phyloP scores from a whole-genome alignment of 225 moss, liverwort and hornwort species.

The Ulota crispa region DNA sequence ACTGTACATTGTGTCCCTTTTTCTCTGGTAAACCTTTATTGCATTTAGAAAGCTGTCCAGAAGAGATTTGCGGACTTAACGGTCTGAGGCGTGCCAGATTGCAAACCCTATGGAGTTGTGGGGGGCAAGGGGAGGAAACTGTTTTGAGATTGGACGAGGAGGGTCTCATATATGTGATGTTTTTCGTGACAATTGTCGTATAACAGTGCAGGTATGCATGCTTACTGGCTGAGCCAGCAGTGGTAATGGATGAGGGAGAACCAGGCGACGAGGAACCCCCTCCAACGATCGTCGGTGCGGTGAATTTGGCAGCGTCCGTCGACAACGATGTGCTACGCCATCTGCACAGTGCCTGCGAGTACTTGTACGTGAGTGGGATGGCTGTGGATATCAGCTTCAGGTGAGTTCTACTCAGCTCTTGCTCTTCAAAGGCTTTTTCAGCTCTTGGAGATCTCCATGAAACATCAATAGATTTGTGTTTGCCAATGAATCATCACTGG shows the following conservation, averaged over 20 bases:
- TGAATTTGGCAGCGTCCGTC: slow-evolving; percentile 72
- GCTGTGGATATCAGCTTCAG: slow-evolving; percentile 81
- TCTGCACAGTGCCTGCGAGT: slow-evolving; percentile 75
- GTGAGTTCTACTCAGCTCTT: slow-evolving; percentile 32
- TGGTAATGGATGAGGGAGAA: slow-evolving; percentile 32
- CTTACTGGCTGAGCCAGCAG: slow-evolving; percentile 79
- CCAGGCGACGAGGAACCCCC: slow-evolving; percentile 29
- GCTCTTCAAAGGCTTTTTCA: background rate
- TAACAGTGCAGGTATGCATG: slow-evolving; percentile 86
- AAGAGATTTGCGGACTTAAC: background rate
- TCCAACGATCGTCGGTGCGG: slow-evolving; percentile 63
- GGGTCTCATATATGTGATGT: slow-evolving; percentile 10
- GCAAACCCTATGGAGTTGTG: background rate
- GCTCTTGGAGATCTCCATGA: background rate
- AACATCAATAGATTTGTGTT: too few relatives aligned
- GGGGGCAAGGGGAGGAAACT: background rate
- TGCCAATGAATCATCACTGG: background rate
- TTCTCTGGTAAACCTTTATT: background rate
- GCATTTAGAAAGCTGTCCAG: background rate
- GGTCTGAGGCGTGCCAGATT: background rate
- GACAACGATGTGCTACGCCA: slow-evolving; percentile 74
- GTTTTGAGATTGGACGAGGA: slow-evolving; percentile 11
- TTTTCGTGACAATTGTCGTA: slow-evolving; percentile 36
- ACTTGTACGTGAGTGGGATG: slow-evolving; percentile 95
- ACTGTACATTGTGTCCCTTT: background rate